phyloP scores from a whole-genome alignment of 2,329 filamentous ascomycete species.

The Fusarium phyllophilum region DNA sequence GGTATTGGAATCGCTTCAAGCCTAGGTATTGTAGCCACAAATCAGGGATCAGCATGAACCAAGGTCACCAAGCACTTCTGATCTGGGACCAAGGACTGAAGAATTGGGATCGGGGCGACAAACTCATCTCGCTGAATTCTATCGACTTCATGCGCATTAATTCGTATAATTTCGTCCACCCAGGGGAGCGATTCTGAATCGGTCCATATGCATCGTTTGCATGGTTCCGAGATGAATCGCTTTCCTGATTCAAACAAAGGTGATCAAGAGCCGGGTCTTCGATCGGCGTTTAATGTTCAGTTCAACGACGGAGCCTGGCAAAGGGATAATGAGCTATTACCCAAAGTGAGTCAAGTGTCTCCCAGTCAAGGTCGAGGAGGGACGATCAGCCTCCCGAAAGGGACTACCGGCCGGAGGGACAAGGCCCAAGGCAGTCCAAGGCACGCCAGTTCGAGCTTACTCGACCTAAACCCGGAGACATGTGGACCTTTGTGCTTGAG shows the following conservation, averaged over 20 bases:
- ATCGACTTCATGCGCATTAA: conserved; percentile 36
- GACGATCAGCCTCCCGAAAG: conserved; percentile 43
- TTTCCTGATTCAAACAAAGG: conserved; percentile 35
- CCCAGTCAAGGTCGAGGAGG: conserved; percentile 35
- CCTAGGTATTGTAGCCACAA: background rate
- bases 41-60: conserved; percentile 11
- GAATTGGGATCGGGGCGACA: conserved; percentile 4
- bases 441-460: conserved; percentile 35
- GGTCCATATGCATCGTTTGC: conserved; percentile 34
- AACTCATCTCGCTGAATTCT: conserved; percentile 31
- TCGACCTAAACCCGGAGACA: conserved; percentile 42
- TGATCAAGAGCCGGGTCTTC: conserved; percentile 45
- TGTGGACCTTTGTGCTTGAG: conserved; percentile 34
- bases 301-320: conserved; percentile 32
- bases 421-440: conserved; percentile 36
- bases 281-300: conserved; percentile 45
- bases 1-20: background rate
- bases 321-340: conserved; percentile 32
- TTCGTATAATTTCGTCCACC: conserved; percentile 33
- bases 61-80: conserved; percentile 5
- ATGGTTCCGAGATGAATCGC: conserved; percentile 41
- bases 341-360: conserved; percentile 42
- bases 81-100: conserved; percentile 25
- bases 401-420: conserved; percentile 44
- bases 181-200: conserved; percentile 26